Evolutionary conservation across 495 filamentous ascomycete genomes (phyloP), one percentile per base, ranked within the genome.

Genomic region (Aspergillus saccharolyticus): DNA sequence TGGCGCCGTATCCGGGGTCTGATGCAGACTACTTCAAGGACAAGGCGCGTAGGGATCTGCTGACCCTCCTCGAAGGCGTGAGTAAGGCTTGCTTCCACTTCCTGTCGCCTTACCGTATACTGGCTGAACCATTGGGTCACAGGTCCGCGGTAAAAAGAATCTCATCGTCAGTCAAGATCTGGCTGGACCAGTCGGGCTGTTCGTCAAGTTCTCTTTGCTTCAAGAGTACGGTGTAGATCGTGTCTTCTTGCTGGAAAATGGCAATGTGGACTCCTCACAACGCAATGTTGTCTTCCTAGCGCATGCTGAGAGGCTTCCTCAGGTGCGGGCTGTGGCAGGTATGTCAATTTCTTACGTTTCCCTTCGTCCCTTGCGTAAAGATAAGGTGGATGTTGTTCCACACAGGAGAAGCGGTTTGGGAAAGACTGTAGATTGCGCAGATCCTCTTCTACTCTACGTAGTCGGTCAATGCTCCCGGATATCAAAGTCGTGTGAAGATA

Each of bases 121-220:
- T 56, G 44, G 63, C 58, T 63, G 63, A 69, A 64, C 45, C 62
- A 64, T 70, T 66, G 48, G 50, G 24, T 43, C 66, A 52, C 66
- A 98, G 94, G 89, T 96, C 58, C 87, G 90, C 68, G 95, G 95
- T 56, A 97, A 97, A 85, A 99, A 99, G 80, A 96, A 96, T 73
- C 80, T 99, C 59, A 88, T 97, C 53, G 86, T 97, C 65, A 92
- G 97, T 69, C 88, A 89, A 71, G 82, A 86, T 64, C 81, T 99
- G 63, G 91, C 92, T 61, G 92, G 92, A 42, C 88, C 91, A 33
- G 81, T 99, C 51, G 89, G 90, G 49, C 80, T 95, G 54, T 87
- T 97, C 66, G 88, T 95, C 75, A 97, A 96, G 69, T 94, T 96
- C 66, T 96, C 95, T 15, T 82, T 83, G 45, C 81, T 90, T 19